phyloP scores from a whole-genome alignment of 2,329 filamentous ascomycete genomes.

The Aspergillus aculeatus region DNA sequence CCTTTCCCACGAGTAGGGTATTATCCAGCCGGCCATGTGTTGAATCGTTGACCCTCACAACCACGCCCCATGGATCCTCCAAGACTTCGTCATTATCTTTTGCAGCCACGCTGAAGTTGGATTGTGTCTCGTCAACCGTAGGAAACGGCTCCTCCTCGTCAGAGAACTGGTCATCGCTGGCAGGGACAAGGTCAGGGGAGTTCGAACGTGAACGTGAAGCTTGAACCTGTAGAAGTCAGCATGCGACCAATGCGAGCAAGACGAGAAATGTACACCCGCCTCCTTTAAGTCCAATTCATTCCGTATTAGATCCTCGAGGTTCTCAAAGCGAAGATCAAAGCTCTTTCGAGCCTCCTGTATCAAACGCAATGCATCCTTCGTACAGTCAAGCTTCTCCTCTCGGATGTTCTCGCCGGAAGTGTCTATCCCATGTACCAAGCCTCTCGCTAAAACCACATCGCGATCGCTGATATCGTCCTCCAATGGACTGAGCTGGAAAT shows the following conservation, averaged over 20 bases:
- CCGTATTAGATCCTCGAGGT: background rate
- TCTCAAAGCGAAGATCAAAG: background rate
- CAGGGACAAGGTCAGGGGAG: background rate
- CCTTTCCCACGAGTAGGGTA: background rate
- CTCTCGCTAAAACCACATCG: background rate
- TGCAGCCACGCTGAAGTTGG: background rate
- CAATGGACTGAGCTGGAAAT: background rate
- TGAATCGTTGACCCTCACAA: background rate
- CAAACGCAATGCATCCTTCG: background rate
- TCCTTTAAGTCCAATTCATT: background rate
- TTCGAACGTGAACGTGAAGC: background rate
- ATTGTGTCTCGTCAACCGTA: accelerated
- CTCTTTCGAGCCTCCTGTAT: background rate
- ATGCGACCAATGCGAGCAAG: background rate
- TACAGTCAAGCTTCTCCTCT: background rate
- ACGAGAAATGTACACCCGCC: background rate
- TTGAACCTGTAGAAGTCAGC: background rate
- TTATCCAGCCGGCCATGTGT: background rate
- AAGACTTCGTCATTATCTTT: background rate
- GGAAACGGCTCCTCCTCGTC: background rate
- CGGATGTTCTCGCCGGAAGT: background rate
- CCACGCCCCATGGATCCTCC: background rate
- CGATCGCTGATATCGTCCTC: background rate
- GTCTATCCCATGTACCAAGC: background rate
- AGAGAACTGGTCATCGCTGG: background rate